Conservation (phyloP, 805 yeast species). For the Teunomyces kruisii region DNA sequence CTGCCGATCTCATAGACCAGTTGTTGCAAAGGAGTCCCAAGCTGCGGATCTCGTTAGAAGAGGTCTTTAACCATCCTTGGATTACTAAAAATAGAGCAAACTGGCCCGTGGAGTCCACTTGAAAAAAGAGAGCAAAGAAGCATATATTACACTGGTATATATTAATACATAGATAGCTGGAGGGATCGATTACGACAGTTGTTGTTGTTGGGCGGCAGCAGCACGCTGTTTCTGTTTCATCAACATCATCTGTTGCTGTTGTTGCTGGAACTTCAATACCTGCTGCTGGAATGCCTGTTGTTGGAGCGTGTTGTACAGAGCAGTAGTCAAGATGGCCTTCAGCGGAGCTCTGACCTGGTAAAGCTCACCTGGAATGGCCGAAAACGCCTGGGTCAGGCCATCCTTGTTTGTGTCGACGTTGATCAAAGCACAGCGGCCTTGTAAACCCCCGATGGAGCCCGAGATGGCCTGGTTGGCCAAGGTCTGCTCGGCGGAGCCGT, state of each 20-base stretch:
- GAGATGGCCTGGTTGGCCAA: slow-evolving; percentile 48
- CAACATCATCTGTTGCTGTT: slow-evolving; percentile 29
- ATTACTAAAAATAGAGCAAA: slow-evolving; percentile 58
- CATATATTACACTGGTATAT: not conserved
- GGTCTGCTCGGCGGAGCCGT: slow-evolving; percentile 33
- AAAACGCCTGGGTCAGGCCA: slow-evolving; percentile 40
- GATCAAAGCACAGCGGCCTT: slow-evolving; percentile 76
- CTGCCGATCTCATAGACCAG: slow-evolving; percentile 66
- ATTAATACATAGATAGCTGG: slow-evolving; percentile 2
- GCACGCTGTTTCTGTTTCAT: slow-evolving; percentile 30
- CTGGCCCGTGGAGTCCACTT: slow-evolving; percentile 50
- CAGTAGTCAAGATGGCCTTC: slow-evolving; percentile 42
- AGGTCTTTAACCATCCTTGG: slow-evolving; percentile 83
- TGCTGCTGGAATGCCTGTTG: slow-evolving; percentile 47
- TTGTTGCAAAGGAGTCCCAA: slow-evolving; percentile 70
- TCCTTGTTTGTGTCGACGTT: slow-evolving; percentile 51
- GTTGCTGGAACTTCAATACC: slow-evolving; percentile 39
- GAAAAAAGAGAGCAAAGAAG: not conserved
- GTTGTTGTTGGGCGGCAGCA: slow-evolving; percentile 8
- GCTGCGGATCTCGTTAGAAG: slow-evolving; percentile 58
- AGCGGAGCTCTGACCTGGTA: slow-evolving; percentile 48
- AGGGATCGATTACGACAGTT: slow-evolving; percentile 2
- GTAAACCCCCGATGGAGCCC: slow-evolving; percentile 66
- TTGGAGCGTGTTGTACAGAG: slow-evolving; percentile 42
- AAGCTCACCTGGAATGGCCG: slow-evolving; percentile 60